Evolutionary conservation across 2,329 filamentous ascomycete genomes (phyloP).

Genomic region (Colletotrichum melonis): DNA sequence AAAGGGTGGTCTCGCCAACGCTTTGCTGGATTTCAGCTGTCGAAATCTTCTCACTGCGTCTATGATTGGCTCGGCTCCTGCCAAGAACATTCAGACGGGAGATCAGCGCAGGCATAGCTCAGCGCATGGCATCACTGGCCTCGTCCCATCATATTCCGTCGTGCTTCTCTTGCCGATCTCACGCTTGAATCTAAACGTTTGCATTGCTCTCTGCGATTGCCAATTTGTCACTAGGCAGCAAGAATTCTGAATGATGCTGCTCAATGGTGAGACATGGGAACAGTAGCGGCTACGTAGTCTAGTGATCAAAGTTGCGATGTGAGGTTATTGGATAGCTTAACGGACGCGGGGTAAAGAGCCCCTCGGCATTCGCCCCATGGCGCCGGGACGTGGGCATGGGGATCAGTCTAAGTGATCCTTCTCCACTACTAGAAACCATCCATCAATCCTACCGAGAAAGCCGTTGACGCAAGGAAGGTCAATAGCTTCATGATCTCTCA

Average conservation of each 20-base stretch:
- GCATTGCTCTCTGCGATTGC: not conserved
- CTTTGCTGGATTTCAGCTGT: not conserved
- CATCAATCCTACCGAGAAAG: not conserved
- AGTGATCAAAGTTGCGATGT: not conserved
- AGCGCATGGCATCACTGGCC: not conserved
- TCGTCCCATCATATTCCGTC: not conserved
- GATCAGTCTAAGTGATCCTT: not conserved
- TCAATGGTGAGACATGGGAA: not conserved
- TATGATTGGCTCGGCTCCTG: not conserved
- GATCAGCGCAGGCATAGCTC: not conserved
- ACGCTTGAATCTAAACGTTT: not conserved
- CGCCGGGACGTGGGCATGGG: not conserved
- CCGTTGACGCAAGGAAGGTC: not conserved
- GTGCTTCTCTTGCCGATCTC: not conserved
- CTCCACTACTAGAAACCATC: not conserved
- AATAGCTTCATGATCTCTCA: not conserved
- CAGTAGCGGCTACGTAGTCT: not conserved
- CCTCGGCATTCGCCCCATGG: not conserved
- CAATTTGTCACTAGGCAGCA: not conserved
- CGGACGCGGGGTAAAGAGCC: not conserved
- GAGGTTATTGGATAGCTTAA: not conserved
- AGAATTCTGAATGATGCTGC: not conserved
- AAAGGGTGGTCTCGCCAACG: not conserved
- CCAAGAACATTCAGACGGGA: not conserved
- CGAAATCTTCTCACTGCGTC: not conserved